Evolutionary conservation across 2,329 filamentous ascomycete genomes (phyloP).

Genomic region (Fusarium odoratissimum): DNA sequence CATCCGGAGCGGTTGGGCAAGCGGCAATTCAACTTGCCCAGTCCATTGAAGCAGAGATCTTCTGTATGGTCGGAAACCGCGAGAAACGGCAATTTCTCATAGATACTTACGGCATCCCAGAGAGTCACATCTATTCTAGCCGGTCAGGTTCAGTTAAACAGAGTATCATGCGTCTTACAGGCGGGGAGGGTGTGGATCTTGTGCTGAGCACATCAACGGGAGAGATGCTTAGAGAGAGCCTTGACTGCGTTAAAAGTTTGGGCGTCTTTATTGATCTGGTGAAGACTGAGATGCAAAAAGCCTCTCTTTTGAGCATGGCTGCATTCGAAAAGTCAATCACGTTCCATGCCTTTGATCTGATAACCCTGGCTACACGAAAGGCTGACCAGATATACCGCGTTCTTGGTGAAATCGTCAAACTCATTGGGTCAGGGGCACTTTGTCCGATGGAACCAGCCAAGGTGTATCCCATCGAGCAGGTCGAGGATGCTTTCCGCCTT

Average conservation of each 20-base stretch:
- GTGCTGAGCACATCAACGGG: not conserved
- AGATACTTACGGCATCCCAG: not conserved
- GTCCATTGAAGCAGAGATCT: not conserved
- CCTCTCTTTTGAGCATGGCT: not conserved
- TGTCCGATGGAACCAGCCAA: not conserved
- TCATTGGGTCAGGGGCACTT: not conserved
- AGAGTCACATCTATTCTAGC: not conserved
- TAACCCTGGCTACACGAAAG: not conserved
- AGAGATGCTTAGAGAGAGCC: slow-evolving; percentile 7
- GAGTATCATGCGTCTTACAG: not conserved
- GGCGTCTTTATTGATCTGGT: slow-evolving; percentile 1
- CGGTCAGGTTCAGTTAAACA: not conserved
- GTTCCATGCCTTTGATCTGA: not conserved
- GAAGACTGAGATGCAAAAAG: not conserved
- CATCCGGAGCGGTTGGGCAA: slow-evolving; percentile 3
- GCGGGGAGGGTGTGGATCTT: not conserved
- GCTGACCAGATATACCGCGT: not conserved
- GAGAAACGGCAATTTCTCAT: not conserved
- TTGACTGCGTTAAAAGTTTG: not conserved
- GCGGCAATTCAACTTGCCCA: not conserved
- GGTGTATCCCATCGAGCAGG: not conserved
- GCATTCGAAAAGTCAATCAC: slow-evolving; percentile 5
- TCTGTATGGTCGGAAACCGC: not conserved
- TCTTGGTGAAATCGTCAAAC: not conserved
- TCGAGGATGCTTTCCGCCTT: not conserved